Evolutionary conservation across 441 rosid genomes (phyloP).

Genomic region (Syzygium syzygioides): DNA sequence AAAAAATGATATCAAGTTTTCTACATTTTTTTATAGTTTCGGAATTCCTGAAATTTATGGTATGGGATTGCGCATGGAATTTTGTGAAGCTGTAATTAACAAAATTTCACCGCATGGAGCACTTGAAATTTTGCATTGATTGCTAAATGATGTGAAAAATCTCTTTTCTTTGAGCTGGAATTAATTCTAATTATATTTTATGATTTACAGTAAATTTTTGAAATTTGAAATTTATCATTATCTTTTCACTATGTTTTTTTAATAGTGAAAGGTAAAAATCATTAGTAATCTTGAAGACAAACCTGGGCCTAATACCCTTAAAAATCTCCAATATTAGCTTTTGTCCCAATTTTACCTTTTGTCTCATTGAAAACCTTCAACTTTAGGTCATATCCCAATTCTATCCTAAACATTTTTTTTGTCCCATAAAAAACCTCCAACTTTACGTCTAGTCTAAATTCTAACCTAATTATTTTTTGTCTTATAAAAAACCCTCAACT

Average conservation of each 20-base stretch:
- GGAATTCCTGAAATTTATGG: neutral
- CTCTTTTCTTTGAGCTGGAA: neutral
- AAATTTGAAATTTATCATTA: neutral
- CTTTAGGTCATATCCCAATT: too few relatives aligned
- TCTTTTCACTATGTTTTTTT: neutral
- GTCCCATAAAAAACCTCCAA: too few relatives aligned
- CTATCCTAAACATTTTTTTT: too few relatives aligned
- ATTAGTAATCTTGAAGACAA: neutral
- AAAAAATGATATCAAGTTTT: neutral
- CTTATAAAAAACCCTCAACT: too few relatives aligned
- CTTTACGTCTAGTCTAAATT: too few relatives aligned
- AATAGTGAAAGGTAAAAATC: neutral
- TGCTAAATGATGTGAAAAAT: neutral
- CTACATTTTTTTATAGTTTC: neutral
- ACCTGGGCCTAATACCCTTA: too few relatives aligned
- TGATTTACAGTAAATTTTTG: neutral
- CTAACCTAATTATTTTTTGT: too few relatives aligned
- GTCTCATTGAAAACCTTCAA: too few relatives aligned
- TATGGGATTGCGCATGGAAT: neutral
- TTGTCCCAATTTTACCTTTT: too few relatives aligned
- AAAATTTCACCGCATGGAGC: neutral
- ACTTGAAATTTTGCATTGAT: neutral
- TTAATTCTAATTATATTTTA: neutral
- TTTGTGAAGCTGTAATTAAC: neutral
- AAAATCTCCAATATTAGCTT: too few relatives aligned